These are phyloP conservation scores for Eutrema japonicum DNA, from an alignment of 345 rosid genomes.

Conservation along the genomic window DNA sequence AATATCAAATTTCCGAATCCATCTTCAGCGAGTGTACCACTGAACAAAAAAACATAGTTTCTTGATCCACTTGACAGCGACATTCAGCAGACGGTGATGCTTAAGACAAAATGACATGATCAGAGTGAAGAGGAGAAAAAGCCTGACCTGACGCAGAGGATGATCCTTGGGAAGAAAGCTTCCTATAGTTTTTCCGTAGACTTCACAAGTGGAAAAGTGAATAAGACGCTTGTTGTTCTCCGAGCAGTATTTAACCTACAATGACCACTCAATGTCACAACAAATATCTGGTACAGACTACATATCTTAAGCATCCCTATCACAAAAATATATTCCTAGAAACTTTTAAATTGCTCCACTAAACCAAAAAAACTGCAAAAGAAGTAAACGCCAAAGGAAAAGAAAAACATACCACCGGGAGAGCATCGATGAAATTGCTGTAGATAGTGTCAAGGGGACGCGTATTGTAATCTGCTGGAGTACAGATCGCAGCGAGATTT, in stretches of 20 bases:
- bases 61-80: constrained; percentile 13
- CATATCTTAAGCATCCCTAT: not conserved
- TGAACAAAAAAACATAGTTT: constrained; percentile 3
- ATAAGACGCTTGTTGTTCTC: constrained; percentile 97
- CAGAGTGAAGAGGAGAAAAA: constrained; percentile 37
- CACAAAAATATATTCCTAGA: not conserved
- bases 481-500: constrained; percentile 98
- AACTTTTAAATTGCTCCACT: not conserved
- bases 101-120: constrained; percentile 6
- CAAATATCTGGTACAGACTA: not conserved
- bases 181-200: constrained; percentile 97
- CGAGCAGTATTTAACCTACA: constrained; percentile 94
- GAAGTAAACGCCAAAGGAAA: not conserved
- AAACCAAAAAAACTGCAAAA: not conserved
- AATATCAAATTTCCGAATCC: not conserved
- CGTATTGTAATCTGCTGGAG: constrained; percentile 99
- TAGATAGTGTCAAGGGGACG: constrained; percentile 98
- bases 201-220: constrained; percentile 99
- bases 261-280: constrained; percentile 42
- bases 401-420: constrained; percentile 80
- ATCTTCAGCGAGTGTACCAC: not conserved
- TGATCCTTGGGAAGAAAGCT: constrained; percentile 95
- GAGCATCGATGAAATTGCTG: constrained; percentile 99
- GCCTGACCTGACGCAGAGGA: constrained; percentile 87
- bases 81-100: not conserved